Evolutionary conservation across 805 yeast species (phyloP), one percentile per base, ranked within the genome.

Genomic region (Kodamaea hsintzibuensis): DNA sequence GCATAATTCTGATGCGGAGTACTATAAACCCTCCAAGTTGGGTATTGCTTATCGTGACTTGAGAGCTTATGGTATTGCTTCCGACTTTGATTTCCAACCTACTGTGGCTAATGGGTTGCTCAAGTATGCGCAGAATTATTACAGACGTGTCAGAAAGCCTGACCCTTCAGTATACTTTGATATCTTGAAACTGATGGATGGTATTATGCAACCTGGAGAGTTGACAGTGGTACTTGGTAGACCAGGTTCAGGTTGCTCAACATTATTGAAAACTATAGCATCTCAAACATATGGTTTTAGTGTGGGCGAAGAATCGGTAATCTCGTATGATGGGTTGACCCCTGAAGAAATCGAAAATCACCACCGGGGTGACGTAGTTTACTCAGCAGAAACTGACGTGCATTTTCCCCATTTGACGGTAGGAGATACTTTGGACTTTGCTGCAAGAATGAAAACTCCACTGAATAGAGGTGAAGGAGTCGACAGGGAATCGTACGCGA

Each of bases 71-170:
- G 91, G 91, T 66, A 76, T 82, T 50, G 87, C 90, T 3, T 76
- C 84, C 2, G 90, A 84, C 66, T 79, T 86, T 9, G 88, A 86
- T 62, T 86, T 82, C 66, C 89, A 84, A 66, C 73, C 83, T 2
- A 85, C 86, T 2, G 81, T 83, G 2, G 61, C 76, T 19, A 85
- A 82, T 59, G 69, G 69, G 62, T 22, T 65, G 62, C 45, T 66
- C 63, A 60, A 60, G 43, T 25, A 53, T 3, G 55, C 60, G 4
- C 53, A 42, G 12, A 65, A 70, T 25, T 52, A 53, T 2, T 16
- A 59, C 30, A 57, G 65, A 52, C 38, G 54, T 2, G 50, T 64
- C 14, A 55, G 54, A 38, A 62, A 62, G 47, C 53, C 56, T 19
- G 69, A 66, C 51, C 64, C 63, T 30, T 60, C 65, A 16, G 57